phyloP scores from a whole-genome alignment of 2,329 filamentous ascomycete genomes.

The Pyrenophora seminiperda region DNA sequence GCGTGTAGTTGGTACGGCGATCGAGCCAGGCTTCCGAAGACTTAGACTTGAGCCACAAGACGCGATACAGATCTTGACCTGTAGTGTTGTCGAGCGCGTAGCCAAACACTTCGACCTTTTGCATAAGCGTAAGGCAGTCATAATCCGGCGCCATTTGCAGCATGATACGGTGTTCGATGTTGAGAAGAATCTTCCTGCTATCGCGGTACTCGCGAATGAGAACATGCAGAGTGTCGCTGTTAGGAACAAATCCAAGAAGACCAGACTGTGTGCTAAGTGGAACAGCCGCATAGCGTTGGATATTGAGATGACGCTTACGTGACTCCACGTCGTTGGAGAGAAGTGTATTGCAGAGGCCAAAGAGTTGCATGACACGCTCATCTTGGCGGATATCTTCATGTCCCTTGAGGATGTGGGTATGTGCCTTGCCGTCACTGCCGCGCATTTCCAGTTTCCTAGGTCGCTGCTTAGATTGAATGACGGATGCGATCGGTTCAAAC shows the following conservation, averaged over 20 bases:
- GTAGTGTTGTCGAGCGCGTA: slow-evolving; percentile 99
- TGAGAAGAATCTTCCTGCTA: slow-evolving; percentile 93
- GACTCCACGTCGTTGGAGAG: slow-evolving; percentile 92
- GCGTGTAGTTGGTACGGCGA: slow-evolving; percentile 96
- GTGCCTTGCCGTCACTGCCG: slow-evolving; percentile 85
- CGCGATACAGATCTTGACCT: slow-evolving; percentile 95
- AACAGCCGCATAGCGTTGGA: slow-evolving; percentile 95
- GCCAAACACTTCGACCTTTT: slow-evolving; percentile 99
- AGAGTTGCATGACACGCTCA: slow-evolving; percentile 98
- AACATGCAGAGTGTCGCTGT: slow-evolving; percentile 95
- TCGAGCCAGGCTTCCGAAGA: slow-evolving; percentile 98
- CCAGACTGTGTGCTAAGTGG: slow-evolving; percentile 96
- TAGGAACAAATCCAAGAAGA: slow-evolving; percentile 93
- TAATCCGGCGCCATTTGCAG: slow-evolving; percentile 99
- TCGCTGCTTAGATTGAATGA: slow-evolving; percentile 96
- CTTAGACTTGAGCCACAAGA: slow-evolving; percentile 98
- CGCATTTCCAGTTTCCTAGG: slow-evolving; percentile 86
- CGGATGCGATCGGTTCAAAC: slow-evolving; percentile 86
- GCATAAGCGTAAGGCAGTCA: slow-evolving; percentile 98
- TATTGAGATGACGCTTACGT: slow-evolving; percentile 95
- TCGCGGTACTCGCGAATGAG: slow-evolving; percentile 97
- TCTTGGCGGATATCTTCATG: slow-evolving; percentile 99
- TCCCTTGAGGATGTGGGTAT: slow-evolving; percentile 94
- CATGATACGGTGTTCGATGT: slow-evolving; percentile 99
- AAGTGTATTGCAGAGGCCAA: slow-evolving; percentile 95